Base-by-base conservation (phyloP, 1,139 yeast genomes). In the Pichia sp. region DNA sequence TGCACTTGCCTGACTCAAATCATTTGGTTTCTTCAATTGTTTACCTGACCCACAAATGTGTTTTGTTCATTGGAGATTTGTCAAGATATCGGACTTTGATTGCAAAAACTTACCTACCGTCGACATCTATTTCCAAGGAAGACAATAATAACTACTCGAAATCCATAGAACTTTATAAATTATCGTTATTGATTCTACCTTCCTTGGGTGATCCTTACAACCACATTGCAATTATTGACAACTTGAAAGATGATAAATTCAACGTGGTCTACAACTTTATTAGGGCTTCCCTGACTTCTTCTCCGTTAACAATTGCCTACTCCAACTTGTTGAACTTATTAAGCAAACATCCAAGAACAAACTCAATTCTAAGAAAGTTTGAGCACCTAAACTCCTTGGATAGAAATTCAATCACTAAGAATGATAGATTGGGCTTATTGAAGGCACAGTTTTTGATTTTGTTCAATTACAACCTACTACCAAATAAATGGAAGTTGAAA, bases 121-220 rank as follows among this genome's bases (percentile, higher is more conserved):
- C 59, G 59, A 72, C 62, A 65, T 71, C 60, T 64, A 70, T 63
- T 69, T 75, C 72, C 64, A 72, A 65, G 59, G 72, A 67, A 61
- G 74, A 65, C 54, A 70, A 63, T 52, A 75, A 70, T 57, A 75
- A 62, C 62, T 75, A 68, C 64, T 70, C 67, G 65, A 75, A 65
- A 67, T 73, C 87, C 0, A 66, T 80, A 23, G 75, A 75, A 58
- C 76, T 75, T 61, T 81, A 82, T 60, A 75, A 78, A 53, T 65
- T 73, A 45, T 82, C 89, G 31, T 77, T 82, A 36, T 62, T 78
- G 44, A 68, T 84, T 29, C 68, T 84, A 43, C 92, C 90, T 1
- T 80, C 87, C 0, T 73, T 82, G 55, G 85, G 85, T 55, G 90
- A 84, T 61, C 83, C 89, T 1, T 81, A 81, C 62, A 80, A 81